Conservation (phyloP, 2,329 filamentous ascomycete genomes). For the Raffaelea ambrosiae region DNA sequence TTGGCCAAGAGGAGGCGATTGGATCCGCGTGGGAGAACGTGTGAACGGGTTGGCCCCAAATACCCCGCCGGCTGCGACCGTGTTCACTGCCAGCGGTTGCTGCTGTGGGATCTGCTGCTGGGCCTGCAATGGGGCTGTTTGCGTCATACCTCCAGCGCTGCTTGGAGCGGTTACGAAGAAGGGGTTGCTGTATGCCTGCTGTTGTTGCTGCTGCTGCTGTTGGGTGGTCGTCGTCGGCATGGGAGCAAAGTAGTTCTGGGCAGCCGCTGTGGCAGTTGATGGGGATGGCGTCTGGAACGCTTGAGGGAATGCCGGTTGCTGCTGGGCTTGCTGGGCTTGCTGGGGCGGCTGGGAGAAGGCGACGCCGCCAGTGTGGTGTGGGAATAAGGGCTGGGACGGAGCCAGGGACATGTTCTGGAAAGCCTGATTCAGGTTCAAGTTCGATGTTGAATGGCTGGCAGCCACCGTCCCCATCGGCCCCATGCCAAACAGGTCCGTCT, state of each 20-base stretch:
- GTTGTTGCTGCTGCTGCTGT: conserved; percentile 15
- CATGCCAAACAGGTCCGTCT: conserved; percentile 1
- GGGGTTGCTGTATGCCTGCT: conserved; percentile 31
- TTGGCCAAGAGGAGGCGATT: conserved; percentile 40
- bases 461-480: conserved; percentile 17
- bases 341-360: conserved; percentile 25
- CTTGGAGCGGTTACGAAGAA: conserved; percentile 27
- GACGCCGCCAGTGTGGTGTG: conserved; percentile 59
- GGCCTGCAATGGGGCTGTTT: not conserved
- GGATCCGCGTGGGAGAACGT: conserved; percentile 40
- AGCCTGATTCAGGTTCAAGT: conserved; percentile 48
- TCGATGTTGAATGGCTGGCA: conserved; percentile 9
- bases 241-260: conserved; percentile 8
- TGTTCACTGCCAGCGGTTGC: conserved; percentile 31
- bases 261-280: not conserved
- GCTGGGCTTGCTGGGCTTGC: conserved; percentile 2
- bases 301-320: not conserved
- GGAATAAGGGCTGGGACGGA: conserved; percentile 52
- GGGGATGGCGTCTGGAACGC: not conserved
- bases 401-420: conserved; percentile 70
- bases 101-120: conserved; percentile 19
- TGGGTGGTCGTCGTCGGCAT: not conserved
- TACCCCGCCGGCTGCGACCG: conserved; percentile 19
- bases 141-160: not conserved
- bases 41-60: conserved; percentile 38